These are phyloP conservation scores for Nicotiana attenuata DNA, from an alignment of 257 asterid genomes.

Conservation along the genomic window DNA sequence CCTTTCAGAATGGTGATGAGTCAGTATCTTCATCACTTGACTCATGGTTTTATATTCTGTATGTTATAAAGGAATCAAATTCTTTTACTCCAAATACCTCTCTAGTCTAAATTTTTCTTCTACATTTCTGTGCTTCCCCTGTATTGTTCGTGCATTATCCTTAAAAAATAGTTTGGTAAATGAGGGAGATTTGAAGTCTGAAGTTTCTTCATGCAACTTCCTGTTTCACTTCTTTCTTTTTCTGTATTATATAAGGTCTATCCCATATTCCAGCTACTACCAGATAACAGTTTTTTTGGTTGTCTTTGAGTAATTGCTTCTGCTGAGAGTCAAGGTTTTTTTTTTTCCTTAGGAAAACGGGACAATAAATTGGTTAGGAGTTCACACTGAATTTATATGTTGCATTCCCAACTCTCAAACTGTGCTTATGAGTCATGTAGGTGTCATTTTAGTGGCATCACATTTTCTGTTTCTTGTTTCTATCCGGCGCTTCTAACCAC, in stretches of 20 bases:
- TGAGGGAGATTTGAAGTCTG: background rate
- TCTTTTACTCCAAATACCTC: background rate
- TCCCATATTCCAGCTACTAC: background rate
- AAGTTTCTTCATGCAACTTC: background rate
- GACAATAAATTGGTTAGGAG: constrained; percentile 3
- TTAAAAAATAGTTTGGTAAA: background rate
- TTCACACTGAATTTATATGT: background rate
- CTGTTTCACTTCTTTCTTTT: background rate
- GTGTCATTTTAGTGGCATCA: background rate
- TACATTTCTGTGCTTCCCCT: background rate
- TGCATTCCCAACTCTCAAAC: background rate
- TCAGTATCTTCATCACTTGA: background rate
- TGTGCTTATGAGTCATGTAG: background rate
- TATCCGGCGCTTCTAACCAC: background rate
- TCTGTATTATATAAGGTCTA: background rate
- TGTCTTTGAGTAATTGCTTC: background rate
- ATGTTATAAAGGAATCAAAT: background rate
- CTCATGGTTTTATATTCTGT: background rate
- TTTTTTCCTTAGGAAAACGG: background rate
- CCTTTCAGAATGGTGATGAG: background rate
- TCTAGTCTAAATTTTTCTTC: background rate
- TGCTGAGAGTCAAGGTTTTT: background rate
- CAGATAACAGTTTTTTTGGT: constrained; percentile 2
- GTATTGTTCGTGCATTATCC: background rate
- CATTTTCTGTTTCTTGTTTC: background rate